These are phyloP conservation scores for Tricholoma hemisulphureum DNA, from an alignment of 768 basidiomycete species.

Conservation along the genomic window DNA sequence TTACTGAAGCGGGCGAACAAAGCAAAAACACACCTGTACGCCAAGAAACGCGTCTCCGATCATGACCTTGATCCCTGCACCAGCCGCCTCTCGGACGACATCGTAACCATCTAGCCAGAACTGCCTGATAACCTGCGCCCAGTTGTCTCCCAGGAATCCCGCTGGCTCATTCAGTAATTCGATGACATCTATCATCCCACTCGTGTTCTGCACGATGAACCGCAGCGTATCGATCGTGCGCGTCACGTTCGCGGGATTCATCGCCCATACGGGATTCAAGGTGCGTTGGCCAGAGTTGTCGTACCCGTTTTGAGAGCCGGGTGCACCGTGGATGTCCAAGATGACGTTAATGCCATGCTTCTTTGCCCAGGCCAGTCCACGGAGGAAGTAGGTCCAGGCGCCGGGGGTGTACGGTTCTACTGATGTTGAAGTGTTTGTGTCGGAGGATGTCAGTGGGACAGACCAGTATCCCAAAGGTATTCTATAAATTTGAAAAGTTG, in stretches of 20 bases:
- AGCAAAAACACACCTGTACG: constrained; percentile 39
- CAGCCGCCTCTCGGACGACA: constrained; percentile 50
- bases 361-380: constrained; percentile 63
- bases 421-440: constrained; percentile 45
- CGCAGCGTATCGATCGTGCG: constrained; percentile 58
- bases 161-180: constrained; percentile 73
- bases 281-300: constrained; percentile 75
- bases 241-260: constrained; percentile 45
- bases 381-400: constrained; percentile 68
- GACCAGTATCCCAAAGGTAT: constrained; percentile 79
- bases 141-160: constrained; percentile 46
- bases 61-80: constrained; percentile 55
- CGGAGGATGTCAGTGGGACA: constrained; percentile 59
- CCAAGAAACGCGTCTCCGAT: constrained; percentile 73
- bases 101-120: constrained; percentile 64
- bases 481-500: constrained; percentile 29
- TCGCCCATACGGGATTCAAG: constrained; percentile 53
- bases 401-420: constrained; percentile 57
- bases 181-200: constrained; percentile 58
- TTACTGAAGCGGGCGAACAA: not conserved
- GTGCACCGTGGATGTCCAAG: constrained; percentile 74
- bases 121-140: constrained; percentile 43
- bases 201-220: constrained; percentile 52
- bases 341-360: constrained; percentile 64
- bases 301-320: constrained; percentile 65